A percentile compares a stretch with the other conserved stretches of the same genome.
These are phyloP conservation scores for Aspergillus felis DNA, from an alignment of 2,329 filamentous ascomycete genomes.

Conservation along the genomic window DNA sequence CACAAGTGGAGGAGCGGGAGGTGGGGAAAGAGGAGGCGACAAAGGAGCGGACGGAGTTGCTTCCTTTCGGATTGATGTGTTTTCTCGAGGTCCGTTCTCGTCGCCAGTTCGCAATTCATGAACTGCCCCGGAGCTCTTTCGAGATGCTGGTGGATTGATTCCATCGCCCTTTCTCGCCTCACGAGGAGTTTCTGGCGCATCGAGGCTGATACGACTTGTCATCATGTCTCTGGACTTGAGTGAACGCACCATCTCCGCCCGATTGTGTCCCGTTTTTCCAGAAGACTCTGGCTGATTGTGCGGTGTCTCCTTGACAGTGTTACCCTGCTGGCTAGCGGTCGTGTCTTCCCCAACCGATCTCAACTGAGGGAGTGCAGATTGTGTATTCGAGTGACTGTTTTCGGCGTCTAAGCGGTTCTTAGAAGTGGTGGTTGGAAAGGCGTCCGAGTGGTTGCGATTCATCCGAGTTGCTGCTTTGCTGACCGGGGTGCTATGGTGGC, in stretches of 20 bases:
- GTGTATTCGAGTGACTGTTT: not conserved
- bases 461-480: not conserved
- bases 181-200: conserved; percentile 3
- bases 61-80: conserved; percentile 11
- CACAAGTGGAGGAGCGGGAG: conserved; percentile 18
- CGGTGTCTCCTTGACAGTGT: conserved; percentile 1
- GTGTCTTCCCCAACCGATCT: not conserved
- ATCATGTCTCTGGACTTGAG: conserved; percentile 26
- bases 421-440: not conserved
- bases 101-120: not conserved
- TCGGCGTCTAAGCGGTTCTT: not conserved
- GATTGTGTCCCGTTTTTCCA: conserved; percentile 14
- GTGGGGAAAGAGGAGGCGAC: conserved; percentile 24
- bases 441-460: not conserved
- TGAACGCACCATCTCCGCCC: conserved; percentile 24
- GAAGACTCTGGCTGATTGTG: conserved; percentile 5
- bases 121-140: not conserved
- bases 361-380: not conserved
- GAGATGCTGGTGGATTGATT: not conserved
- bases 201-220: conserved; percentile 18
- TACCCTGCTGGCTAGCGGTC: not conserved
- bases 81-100: conserved; percentile 9
- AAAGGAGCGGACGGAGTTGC: conserved; percentile 22
- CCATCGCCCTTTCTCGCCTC: conserved; percentile 1
- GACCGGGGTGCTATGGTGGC: conserved; percentile 2